A percentile compares a stretch with the other conserved stretches of the same genome.
phyloP scores from a whole-genome alignment of 352 stramenopile species.

The Pythium periplocum region DNA sequence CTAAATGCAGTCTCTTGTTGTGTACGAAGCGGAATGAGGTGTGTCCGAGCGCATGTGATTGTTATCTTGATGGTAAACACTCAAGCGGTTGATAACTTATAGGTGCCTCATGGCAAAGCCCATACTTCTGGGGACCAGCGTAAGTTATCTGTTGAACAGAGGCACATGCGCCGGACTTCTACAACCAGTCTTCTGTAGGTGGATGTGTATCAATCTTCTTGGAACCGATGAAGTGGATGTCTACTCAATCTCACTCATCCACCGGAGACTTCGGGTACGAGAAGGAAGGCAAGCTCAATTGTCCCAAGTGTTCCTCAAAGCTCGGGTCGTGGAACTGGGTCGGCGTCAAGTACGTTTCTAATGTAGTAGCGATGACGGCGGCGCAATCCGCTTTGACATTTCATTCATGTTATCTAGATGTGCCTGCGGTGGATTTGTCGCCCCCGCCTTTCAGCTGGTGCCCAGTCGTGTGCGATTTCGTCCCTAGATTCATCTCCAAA shows the following conservation, averaged over 20 bases:
- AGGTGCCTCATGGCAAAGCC: too few relatives aligned
- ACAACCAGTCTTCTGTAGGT: not conserved
- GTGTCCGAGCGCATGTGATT: not conserved
- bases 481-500: not conserved
- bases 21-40: constrained; percentile 47
- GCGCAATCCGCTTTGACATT: not conserved
- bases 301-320: constrained; percentile 63
- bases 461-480: constrained; percentile 36
- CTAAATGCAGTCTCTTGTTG: constrained; percentile 60
- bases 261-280: constrained; percentile 17
- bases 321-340: constrained; percentile 77
- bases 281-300: constrained; percentile 58
- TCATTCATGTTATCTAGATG: constrained; percentile 27
- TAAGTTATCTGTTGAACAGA: not conserved
- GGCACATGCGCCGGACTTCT: not conserved
- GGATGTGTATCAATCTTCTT: constrained; percentile 35
- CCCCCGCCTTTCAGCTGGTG: constrained; percentile 54
- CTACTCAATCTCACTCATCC: not conserved
- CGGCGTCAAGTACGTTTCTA: constrained; percentile 53
- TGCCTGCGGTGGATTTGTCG: constrained; percentile 49
- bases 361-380: too few relatives aligned
- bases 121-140: too few relatives aligned
- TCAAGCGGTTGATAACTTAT: too few relatives aligned
- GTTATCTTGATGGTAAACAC: too few relatives aligned
- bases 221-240: constrained; percentile 74